Conservation (phyloP, 225 moss, liverwort and hornwort species). For the Polytrichum commune region DNA sequence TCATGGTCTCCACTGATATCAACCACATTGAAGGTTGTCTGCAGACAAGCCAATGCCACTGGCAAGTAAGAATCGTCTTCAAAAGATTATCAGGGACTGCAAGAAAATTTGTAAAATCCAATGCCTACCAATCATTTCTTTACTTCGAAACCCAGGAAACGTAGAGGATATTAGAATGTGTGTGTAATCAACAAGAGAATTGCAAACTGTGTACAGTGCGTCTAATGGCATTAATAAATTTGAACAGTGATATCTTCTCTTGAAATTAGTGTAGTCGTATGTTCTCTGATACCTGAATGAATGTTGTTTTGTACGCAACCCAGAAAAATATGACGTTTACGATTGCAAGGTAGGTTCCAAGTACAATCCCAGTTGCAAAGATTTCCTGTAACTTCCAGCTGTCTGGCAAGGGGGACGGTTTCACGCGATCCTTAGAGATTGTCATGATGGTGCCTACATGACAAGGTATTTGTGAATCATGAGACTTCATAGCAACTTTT, state of each 20-base stretch:
- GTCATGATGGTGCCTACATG: conserved; percentile 72
- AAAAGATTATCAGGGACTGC: too few species aligned
- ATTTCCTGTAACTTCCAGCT: conserved; percentile 82
- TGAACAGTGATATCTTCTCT: too few species aligned
- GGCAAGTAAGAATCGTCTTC: too few species aligned
- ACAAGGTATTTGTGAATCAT: neutral
- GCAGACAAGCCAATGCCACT: neutral
- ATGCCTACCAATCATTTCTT: too few species aligned
- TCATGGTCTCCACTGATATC: neutral
- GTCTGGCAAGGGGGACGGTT: conserved; percentile 74
- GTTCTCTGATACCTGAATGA: conserved; percentile 31
- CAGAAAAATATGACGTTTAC: conserved; percentile 75
- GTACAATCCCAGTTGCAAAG: conserved; percentile 71
- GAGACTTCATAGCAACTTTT: too few species aligned
- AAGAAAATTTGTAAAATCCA: too few species aligned
- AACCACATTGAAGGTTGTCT: neutral
- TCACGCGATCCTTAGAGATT: conserved; percentile 78
- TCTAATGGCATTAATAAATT: too few species aligned
- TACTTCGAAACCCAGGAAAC: too few species aligned
- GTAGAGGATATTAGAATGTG: too few species aligned
- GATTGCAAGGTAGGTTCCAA: conserved; percentile 63
- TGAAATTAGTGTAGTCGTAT: too few species aligned
- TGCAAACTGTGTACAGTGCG: too few species aligned
- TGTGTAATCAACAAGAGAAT: too few species aligned
- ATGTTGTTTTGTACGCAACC: conserved; percentile 40